These are phyloP conservation scores for Daedaleopsis sinensis DNA, from an alignment of 768 basidiomycete genomes.

Conservation along the genomic window DNA sequence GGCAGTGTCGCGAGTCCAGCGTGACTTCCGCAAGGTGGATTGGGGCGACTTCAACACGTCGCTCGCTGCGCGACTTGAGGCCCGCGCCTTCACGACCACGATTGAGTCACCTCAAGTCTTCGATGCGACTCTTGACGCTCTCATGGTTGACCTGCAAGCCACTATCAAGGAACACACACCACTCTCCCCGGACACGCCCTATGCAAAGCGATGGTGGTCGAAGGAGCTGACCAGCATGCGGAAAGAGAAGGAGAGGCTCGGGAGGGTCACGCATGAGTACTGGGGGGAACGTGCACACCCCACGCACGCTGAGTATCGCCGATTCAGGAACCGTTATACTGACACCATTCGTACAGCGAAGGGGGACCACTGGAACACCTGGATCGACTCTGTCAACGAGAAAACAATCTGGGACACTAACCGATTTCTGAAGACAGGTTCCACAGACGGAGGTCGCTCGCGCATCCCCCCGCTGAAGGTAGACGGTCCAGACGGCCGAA, in stretches of 20 bases:
- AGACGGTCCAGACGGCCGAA: neutral
- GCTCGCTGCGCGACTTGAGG: conserved; percentile 12
- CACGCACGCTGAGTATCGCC: conserved; percentile 12
- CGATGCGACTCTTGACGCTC: neutral
- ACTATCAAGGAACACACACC: conserved; percentile 26
- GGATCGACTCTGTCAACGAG: conserved; percentile 15
- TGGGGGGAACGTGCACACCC: conserved; percentile 14
- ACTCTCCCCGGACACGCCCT: conserved; percentile 18
- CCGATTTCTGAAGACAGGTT: neutral
- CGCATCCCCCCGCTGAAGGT: conserved; percentile 22
- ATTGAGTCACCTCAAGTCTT: conserved; percentile 10
- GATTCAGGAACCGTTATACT: conserved; percentile 11
- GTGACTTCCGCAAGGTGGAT: conserved; percentile 34
- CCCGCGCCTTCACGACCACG: neutral
- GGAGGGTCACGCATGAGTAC: conserved; percentile 4
- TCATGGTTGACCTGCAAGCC: conserved; percentile 21
- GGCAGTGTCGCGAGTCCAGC: neutral
- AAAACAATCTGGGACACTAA: conserved; percentile 24
- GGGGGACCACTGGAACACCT: conserved; percentile 27
- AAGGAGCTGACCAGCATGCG: conserved; percentile 28
- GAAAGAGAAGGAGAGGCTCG: conserved; percentile 18
- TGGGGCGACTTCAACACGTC: conserved; percentile 33
- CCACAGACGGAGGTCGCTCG: conserved; percentile 14
- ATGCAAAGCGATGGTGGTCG: conserved; percentile 38
- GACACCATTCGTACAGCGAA: conserved; percentile 21